Evolutionary conservation across 139 green algal species (phyloP).

Genomic region (Chlamydomonas asymmetrica): DNA sequence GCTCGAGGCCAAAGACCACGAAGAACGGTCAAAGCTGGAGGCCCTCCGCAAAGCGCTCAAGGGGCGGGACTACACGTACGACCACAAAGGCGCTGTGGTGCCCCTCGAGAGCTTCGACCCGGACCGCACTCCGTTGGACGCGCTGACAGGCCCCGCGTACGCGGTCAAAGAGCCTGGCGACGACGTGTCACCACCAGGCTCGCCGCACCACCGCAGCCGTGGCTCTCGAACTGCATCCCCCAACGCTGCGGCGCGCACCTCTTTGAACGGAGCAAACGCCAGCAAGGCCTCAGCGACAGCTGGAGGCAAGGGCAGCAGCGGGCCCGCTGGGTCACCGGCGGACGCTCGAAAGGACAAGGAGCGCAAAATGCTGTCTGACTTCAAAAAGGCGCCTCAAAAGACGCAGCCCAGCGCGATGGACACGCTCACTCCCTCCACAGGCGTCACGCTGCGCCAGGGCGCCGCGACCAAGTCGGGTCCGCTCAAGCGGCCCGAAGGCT

Average conservation of each 20-base stretch:
- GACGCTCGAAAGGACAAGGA: no score
- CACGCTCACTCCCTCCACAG: conserved; percentile 25
- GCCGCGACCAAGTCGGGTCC: conserved; percentile 27
- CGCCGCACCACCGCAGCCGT: neutral
- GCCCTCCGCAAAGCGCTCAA: conserved; percentile 48
- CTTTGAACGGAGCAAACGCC: neutral
- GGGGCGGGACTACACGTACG: conserved; percentile 63
- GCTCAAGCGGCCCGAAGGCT: neutral
- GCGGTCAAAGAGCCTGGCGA: conserved; percentile 3
- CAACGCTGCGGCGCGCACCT: neutral
- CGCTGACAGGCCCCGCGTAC: conserved; percentile 26
- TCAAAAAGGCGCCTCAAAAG: conserved; percentile 24
- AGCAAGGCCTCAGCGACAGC: no score
- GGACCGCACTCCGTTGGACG: conserved; percentile 35
- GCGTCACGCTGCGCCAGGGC: conserved; percentile 42
- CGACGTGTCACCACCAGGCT: conserved; percentile 2
- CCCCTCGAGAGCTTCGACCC: conserved; percentile 39
- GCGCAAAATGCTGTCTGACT: conserved; percentile 39
- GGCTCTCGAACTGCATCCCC: no score
- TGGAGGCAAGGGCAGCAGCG: no score
- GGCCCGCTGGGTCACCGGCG: no score
- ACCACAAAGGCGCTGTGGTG: conserved; percentile 53
- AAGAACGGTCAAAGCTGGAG: conserved; percentile 33
- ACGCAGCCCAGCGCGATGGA: conserved; percentile 47
- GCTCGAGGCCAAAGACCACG: conserved; percentile 47